Conservation (phyloP, 306 rosid genomes). For the Castanea crenata region DNA sequence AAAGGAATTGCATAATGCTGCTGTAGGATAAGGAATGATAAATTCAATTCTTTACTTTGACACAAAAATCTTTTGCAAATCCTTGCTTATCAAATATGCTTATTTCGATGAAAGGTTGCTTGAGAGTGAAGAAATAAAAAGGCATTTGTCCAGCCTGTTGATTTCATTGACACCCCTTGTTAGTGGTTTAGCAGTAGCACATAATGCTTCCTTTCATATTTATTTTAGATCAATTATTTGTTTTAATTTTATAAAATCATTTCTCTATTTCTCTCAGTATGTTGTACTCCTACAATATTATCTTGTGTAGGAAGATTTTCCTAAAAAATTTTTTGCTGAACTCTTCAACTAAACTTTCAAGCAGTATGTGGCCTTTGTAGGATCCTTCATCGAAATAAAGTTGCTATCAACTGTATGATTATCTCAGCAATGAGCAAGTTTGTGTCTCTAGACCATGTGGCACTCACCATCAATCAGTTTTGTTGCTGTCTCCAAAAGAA, state of each 20-base stretch:
- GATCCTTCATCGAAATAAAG: slow-evolving; percentile 22
- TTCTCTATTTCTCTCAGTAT: slow-evolving; percentile 6
- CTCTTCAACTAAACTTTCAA: slow-evolving; percentile 19
- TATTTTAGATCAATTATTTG: slow-evolving; percentile 9
- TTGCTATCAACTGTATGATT: slow-evolving; percentile 27
- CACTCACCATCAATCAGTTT: slow-evolving; percentile 28
- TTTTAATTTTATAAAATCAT: background rate
- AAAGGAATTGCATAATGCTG: background rate
- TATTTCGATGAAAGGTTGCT: background rate
- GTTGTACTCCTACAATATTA: background rate
- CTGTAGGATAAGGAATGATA: background rate
- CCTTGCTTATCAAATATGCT: background rate
- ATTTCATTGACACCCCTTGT: background rate
- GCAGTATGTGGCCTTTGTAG: slow-evolving; percentile 36
- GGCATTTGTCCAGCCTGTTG: background rate
- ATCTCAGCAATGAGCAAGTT: slow-evolving; percentile 44
- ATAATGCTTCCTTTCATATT: slow-evolving; percentile 10
- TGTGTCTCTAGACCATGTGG: slow-evolving; percentile 40
- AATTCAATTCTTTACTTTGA: background rate
- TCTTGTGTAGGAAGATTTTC: background rate
- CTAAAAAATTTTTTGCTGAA: background rate
- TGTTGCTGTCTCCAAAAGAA: slow-evolving; percentile 28
- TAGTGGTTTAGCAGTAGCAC: background rate
- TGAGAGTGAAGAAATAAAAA: background rate
- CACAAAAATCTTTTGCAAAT: background rate